These are phyloP conservation scores for Protomyces gravidus DNA, from an alignment of 1,139 yeast genomes.

Conservation along the genomic window DNA sequence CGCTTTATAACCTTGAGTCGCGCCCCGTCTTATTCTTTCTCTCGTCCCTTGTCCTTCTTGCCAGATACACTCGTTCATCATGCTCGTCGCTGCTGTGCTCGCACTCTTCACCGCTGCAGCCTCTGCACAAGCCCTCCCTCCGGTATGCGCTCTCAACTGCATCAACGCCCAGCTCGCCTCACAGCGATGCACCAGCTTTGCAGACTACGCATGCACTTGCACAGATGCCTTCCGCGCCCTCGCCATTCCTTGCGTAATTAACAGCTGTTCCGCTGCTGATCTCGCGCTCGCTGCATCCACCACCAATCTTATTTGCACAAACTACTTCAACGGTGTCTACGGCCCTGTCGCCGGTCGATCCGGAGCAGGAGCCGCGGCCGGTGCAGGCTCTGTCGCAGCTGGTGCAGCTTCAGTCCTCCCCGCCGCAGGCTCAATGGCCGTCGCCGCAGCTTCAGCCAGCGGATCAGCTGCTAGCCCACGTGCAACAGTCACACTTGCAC, in stretches of 20 bases:
- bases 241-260: not conserved
- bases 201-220: conserved; percentile 1
- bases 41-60: not conserved
- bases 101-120: not conserved
- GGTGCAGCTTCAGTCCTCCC: not conserved
- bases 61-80: not conserved
- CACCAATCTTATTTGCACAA: not conserved
- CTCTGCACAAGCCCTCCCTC: not conserved
- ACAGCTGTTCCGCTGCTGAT: not conserved
- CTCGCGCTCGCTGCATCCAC: not conserved
- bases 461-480: not conserved
- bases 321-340: not conserved
- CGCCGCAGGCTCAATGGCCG: not conserved
- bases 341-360: not conserved
- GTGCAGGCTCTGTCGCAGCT: not conserved
- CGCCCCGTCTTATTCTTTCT: too few relatives aligned
- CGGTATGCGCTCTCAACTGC: not conserved
- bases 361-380: not conserved
- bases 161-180: conserved; percentile 1
- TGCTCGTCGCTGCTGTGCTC: not conserved
- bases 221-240: not conserved
- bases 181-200: not conserved
- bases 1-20: too few relatives aligned
- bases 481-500: not conserved
- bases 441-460: not conserved